A percentile compares a stretch with the other conserved stretches of the same genome.
Conservation (phyloP, 257 asterid species). For the Plectranthus barbatus region DNA sequence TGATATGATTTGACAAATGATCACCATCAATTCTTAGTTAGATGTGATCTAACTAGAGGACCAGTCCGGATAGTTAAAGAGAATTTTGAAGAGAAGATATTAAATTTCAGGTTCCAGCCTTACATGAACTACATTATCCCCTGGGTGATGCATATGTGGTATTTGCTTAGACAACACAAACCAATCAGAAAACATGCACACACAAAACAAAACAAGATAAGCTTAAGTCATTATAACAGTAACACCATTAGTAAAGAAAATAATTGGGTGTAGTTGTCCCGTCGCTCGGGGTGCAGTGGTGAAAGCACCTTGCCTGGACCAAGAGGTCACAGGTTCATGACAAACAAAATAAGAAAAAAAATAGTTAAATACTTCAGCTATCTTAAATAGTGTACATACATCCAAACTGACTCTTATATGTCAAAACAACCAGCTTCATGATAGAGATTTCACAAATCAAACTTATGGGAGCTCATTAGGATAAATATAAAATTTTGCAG, state of each 20-base stretch:
- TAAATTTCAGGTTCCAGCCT: not conserved
- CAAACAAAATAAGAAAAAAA: not conserved
- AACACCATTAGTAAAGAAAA: not conserved
- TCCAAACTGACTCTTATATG: not conserved
- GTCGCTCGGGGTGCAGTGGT: too few species aligned
- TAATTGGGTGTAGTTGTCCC: not conserved
- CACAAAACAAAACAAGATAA: not conserved
- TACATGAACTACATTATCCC: not conserved
- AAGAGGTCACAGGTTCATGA: too few species aligned
- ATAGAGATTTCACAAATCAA: not conserved
- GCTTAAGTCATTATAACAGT: not conserved
- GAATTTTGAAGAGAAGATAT: not conserved
- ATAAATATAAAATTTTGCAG: not conserved
- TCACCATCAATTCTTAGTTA: conserved; percentile 3
- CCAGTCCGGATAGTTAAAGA: not conserved
- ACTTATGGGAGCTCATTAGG: not conserved
- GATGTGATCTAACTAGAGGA: not conserved
- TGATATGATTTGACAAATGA: conserved; percentile 7
- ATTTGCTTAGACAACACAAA: not conserved
- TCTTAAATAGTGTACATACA: not conserved
- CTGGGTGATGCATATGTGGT: not conserved
- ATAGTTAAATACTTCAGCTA: not conserved
- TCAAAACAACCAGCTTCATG: not conserved
- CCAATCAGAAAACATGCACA: not conserved
- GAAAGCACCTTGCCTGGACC: too few species aligned